Conservation (phyloP, 2,329 filamentous ascomycete species). For the Aspergillus japonicus region DNA sequence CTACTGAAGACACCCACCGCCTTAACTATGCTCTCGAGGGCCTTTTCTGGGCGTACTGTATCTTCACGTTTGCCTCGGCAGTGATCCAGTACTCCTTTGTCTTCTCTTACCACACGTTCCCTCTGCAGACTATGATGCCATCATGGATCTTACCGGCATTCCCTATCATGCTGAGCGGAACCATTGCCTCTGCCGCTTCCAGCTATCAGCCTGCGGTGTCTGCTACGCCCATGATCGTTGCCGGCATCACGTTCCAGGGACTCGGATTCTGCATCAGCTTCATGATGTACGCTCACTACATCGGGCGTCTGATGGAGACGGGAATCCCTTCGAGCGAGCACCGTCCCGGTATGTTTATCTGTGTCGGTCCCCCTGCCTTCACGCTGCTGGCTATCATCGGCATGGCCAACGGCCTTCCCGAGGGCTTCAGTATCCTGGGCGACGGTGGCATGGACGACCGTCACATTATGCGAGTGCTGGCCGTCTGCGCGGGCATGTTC, state of each 20-base stretch:
- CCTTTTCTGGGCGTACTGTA: constrained; percentile 69
- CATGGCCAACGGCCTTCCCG: constrained; percentile 58
- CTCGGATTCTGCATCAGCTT: constrained; percentile 66
- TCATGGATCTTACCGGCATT: constrained; percentile 74
- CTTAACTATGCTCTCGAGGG: constrained; percentile 61
- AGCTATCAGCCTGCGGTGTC: constrained; percentile 57
- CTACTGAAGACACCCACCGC: constrained; percentile 55
- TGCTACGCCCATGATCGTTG: constrained; percentile 63
- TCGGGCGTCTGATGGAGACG: constrained; percentile 66
- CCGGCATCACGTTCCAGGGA: constrained; percentile 68
- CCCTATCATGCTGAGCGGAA: constrained; percentile 70
- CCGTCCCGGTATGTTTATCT: constrained; percentile 70
- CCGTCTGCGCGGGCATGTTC: constrained; percentile 53
- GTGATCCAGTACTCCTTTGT: constrained; percentile 67
- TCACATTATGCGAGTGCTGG: constrained; percentile 46
- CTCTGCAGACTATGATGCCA: constrained; percentile 69
- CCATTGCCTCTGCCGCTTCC: constrained; percentile 65
- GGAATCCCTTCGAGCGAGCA: constrained; percentile 64
- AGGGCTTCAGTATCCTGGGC: constrained; percentile 50
- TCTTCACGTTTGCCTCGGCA: constrained; percentile 58
- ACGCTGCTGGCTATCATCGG: constrained; percentile 69
- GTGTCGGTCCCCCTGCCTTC: constrained; percentile 70
- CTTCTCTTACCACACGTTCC: constrained; percentile 60
- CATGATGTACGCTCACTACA: constrained; percentile 72
- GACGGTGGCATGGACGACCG: constrained; percentile 30